A percentile compares a stretch with the other conserved stretches of the same genome.
Evolutionary conservation across 2,329 filamentous ascomycete species (phyloP).

Genomic region (Boeremia lycopersici): DNA sequence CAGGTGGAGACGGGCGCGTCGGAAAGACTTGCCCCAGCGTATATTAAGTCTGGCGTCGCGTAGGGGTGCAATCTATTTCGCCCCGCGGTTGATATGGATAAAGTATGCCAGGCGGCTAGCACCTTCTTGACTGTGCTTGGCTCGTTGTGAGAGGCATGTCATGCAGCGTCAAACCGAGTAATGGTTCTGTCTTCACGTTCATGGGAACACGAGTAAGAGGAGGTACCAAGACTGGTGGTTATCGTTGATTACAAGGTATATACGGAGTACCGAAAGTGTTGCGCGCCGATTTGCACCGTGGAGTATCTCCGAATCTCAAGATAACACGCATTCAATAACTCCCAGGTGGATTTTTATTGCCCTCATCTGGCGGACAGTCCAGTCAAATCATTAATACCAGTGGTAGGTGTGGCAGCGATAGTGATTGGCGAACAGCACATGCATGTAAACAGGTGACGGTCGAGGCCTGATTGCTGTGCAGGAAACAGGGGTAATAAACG

Average conservation of each 20-base stretch:
- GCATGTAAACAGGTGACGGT: conserved; percentile 33
- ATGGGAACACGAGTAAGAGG: too few species aligned
- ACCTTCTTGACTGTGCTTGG: conserved; percentile 3
- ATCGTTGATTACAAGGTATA: conserved; percentile 1
- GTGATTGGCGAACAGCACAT: conserved; percentile 18
- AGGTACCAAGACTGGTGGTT: background rate
- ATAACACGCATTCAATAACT: too few species aligned
- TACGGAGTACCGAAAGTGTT: background rate
- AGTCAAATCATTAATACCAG: background rate
- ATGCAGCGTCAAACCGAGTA: too few species aligned
- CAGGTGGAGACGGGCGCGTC: background rate
- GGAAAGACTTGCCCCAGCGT: background rate
- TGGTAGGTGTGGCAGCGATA: background rate
- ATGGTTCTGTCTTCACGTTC: background rate
- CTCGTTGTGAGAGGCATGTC: background rate
- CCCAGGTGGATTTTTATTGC: background rate
- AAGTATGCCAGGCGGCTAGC: conserved; percentile 14
- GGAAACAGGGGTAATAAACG: conserved; percentile 24
- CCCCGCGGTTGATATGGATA: conserved; percentile 45
- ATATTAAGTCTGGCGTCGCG: conserved; percentile 4
- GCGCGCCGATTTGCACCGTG: background rate
- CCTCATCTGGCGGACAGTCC: background rate
- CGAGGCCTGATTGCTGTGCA: conserved; percentile 28
- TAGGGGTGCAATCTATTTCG: conserved; percentile 19
- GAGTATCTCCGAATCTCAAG: background rate